Conservation (phyloP, 257 asterid genomes). For the Catharanthus roseus region DNA sequence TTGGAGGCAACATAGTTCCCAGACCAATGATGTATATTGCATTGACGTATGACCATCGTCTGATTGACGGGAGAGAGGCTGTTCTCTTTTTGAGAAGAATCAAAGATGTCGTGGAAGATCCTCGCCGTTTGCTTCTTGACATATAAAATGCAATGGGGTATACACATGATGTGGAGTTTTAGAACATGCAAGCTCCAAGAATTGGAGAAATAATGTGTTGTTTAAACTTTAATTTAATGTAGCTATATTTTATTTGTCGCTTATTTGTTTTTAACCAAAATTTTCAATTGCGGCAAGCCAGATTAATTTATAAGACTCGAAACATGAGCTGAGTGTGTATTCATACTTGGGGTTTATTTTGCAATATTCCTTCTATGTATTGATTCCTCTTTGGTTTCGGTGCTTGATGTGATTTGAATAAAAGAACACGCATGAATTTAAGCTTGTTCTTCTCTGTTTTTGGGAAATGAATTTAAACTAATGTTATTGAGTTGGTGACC, state of each 20-base stretch:
- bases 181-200: background rate
- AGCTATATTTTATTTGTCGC: background rate
- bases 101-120: conserved; percentile 96
- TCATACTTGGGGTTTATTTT: too few relatives aligned
- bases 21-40: conserved; percentile 99
- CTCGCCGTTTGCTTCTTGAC: conserved; percentile 86
- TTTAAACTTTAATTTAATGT: background rate
- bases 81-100: conserved; percentile 85
- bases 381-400: background rate
- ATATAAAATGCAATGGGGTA: conserved; percentile 31
- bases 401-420: conserved; percentile 1
- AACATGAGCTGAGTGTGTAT: conserved; percentile 11
- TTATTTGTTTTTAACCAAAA: background rate
- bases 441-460: too few relatives aligned
- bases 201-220: background rate
- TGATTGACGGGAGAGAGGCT: conserved; percentile 98
- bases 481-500: too few relatives aligned
- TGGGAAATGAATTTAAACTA: too few relatives aligned
- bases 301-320: conserved; percentile 8
- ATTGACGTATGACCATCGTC: conserved; percentile 89
- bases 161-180: background rate
- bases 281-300: conserved; percentile 19
- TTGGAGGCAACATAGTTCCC: conserved; percentile 75
- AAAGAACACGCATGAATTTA: background rate
- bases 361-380: background rate